Percentiles rank a stretch among this genome's conserved stretches.
phyloP scores from a whole-genome alignment of 1,284 basidiomycete genomes.

The Pseudozyma tsukubaensis region DNA sequence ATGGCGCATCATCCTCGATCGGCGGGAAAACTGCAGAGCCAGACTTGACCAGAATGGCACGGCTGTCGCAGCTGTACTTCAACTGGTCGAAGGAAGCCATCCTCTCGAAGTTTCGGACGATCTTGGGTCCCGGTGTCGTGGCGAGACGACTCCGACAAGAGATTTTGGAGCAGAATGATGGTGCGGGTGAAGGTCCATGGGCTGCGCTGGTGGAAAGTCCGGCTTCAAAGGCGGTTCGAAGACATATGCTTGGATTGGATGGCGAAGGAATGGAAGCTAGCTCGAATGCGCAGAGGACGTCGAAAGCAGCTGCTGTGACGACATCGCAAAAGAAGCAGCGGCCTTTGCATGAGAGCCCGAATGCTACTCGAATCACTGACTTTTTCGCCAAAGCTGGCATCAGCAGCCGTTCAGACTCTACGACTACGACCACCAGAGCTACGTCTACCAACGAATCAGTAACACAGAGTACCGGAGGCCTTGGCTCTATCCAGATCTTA shows the following conservation, averaged over 20 bases:
- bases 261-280: neutral
- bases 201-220: conserved; percentile 40
- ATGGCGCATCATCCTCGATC: neutral
- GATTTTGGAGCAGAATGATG: conserved; percentile 18
- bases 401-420: neutral
- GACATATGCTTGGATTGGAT: conserved; percentile 8
- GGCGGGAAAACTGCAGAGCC: conserved; percentile 4
- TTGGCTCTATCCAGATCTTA: conserved; percentile 16
- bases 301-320: neutral
- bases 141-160: conserved; percentile 29
- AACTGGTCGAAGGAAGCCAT: conserved; percentile 28
- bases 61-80: conserved; percentile 26
- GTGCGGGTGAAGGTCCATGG: conserved; percentile 30
- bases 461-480: neutral
- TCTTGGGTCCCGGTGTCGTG: conserved; percentile 29
- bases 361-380: conserved; percentile 41
- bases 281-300: neutral
- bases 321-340: conserved; percentile 13
- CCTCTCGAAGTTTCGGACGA: conserved; percentile 30
- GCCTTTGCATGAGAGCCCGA: conserved; percentile 29
- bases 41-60: conserved; percentile 18
- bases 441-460: neutral
- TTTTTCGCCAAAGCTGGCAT: conserved; percentile 30
- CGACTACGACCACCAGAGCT: neutral
- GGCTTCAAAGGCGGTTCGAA: conserved; percentile 24